Conservation (phyloP, 768 basidiomycete genomes). For the Leucosporidium creatinivorum region DNA sequence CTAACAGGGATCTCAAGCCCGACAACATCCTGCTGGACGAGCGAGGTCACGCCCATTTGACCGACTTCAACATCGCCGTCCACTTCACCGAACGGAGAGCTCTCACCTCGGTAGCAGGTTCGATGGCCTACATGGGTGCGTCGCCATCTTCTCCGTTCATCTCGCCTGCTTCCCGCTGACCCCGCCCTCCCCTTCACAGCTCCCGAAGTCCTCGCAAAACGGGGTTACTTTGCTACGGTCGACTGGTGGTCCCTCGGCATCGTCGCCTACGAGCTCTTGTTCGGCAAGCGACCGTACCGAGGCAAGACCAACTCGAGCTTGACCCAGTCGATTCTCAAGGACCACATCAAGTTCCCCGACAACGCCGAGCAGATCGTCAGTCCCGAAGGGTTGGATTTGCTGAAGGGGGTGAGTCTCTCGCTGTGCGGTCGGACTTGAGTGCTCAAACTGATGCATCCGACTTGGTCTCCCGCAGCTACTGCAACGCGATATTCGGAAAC, state of each 20-base stretch:
- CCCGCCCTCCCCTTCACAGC: constrained; percentile 42
- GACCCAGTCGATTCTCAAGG: constrained; percentile 84
- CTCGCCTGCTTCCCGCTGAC: too few species aligned
- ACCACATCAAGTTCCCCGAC: constrained; percentile 85
- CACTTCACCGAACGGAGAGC: constrained; percentile 84
- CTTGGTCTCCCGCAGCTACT: constrained; percentile 76
- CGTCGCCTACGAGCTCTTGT: constrained; percentile 85
- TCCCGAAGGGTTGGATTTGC: constrained; percentile 64
- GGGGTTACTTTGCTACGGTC: constrained; percentile 87
- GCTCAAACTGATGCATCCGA: background rate
- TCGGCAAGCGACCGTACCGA: constrained; percentile 75
- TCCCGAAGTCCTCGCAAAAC: constrained; percentile 85
- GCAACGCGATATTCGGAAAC: constrained; percentile 71
- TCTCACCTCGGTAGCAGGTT: constrained; percentile 90
- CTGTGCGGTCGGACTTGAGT: background rate
- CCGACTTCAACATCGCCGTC: constrained; percentile 98
- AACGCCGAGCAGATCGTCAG: constrained; percentile 66
- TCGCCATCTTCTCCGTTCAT: background rate
- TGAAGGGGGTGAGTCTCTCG: constrained; percentile 61
- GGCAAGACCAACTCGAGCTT: constrained; percentile 88
- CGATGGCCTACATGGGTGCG: constrained; percentile 96
- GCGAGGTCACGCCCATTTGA: constrained; percentile 89
- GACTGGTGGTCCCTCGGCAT: constrained; percentile 97
- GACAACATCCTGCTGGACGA: constrained; percentile 94
- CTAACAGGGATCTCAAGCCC: constrained; percentile 79